These are phyloP conservation scores for Globisporangium camurandrum DNA, from an alignment of 352 stramenopile species.

Conservation along the genomic window DNA sequence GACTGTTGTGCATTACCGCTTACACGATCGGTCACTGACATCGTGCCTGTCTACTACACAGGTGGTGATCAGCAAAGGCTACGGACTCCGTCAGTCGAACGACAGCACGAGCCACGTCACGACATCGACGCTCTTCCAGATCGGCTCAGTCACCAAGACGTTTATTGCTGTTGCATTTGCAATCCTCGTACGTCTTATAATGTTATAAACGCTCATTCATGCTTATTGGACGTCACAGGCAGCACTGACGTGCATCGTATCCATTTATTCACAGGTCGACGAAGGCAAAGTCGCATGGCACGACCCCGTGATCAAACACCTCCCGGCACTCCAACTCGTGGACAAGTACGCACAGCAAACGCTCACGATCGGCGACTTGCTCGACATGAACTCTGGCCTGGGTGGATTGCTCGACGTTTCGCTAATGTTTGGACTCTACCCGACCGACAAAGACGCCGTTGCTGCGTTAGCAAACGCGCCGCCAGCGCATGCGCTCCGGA, in stretches of 20 bases:
- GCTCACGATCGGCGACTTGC: constrained; percentile 41
- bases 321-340: constrained; percentile 38
- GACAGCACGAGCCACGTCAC: constrained; percentile 26
- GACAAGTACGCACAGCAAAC: constrained; percentile 54
- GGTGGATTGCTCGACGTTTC: constrained; percentile 18
- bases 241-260: not conserved
- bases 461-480: constrained; percentile 25
- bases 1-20: not conserved
- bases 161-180: constrained; percentile 41
- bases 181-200: constrained; percentile 18
- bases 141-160: constrained; percentile 61
- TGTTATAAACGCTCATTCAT: not conserved
- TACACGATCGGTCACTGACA: not conserved
- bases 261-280: no score
- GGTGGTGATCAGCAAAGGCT: constrained; percentile 32
- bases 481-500: constrained; percentile 32
- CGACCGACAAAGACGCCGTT: constrained; percentile 29
- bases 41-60: not conserved
- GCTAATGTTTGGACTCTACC: constrained; percentile 25
- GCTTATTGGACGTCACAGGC: not conserved
- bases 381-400: constrained; percentile 55
- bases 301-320: constrained; percentile 46
- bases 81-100: constrained; percentile 26
- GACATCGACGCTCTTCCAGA: constrained; percentile 49
- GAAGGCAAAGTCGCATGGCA: constrained; percentile 42